Base-by-base conservation (phyloP, 1,139 yeast species). In the Candida glucosophila region DNA sequence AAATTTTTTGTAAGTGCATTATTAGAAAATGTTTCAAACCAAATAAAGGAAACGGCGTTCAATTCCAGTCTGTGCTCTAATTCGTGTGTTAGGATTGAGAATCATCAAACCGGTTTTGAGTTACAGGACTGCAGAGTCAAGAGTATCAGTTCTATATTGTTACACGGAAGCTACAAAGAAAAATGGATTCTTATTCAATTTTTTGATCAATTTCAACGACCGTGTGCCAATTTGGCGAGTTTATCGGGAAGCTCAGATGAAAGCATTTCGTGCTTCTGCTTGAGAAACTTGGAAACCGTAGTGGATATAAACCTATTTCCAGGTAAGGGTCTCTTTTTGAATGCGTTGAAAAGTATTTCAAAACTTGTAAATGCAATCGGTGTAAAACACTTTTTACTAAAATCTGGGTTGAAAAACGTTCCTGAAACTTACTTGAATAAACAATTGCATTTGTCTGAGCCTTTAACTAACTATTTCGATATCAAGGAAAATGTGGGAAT, bases 161-260 rank as follows among this genome's bases (percentile, higher is more conserved):
- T 37, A 7, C 32, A 47, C 27, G 66, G 66, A 1, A 37, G 60
- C 1, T 58, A 59, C 29, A 55, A 54, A 25, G 62, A 57, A 28
- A 56, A 52, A 30, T 40, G 51, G 12, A 37, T 33, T 12, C 32
- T 48, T 22, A 39, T 53, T 50, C 5, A 32, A 43, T 9, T 43
- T 53, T 26, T 38, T 48, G 22, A 44, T 47, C 14, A 20, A 27
- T 6, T 36, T 46, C 11, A 33, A 31, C 14, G 26, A 26, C 12
- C 22, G n/a, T n/a, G n/a, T n/a, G n/a, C n/a, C n/a, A n/a, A n/a
- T n/a, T n/a, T n/a, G n/a, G n/a, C n/a, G n/a, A n/a, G n/a, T n/a
- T n/a, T n/a, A n/a, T n/a, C n/a, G n/a, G n/a, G n/a, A n/a, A n/a
- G n/a, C n/a, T n/a, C n/a, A n/a, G n/a, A n/a, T n/a, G 21, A n/a